Conservation (phyloP, 2,329 filamentous ascomycete species). For the Monosporascus sp. region DNA sequence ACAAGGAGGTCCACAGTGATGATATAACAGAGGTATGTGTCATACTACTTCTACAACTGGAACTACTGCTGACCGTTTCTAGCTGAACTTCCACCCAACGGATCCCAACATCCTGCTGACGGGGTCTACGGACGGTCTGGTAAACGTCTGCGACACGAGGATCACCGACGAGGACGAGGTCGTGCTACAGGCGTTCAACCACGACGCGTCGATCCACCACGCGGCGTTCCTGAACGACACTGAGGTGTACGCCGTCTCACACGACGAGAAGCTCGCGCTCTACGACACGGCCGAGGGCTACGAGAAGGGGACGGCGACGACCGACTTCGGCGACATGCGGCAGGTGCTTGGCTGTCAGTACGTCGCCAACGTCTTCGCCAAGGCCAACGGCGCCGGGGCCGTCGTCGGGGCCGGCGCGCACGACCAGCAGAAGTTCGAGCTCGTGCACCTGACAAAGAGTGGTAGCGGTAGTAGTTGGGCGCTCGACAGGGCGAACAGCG, state of each 20-base stretch:
- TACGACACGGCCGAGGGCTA: constrained; percentile 63
- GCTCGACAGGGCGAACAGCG: constrained; percentile 49
- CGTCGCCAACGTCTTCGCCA: constrained; percentile 60
- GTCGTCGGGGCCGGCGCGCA: constrained; percentile 62
- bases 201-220: constrained; percentile 67
- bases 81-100: constrained; percentile 58
- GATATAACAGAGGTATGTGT: constrained; percentile 54
- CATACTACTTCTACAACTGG: neutral
- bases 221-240: constrained; percentile 63
- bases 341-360: constrained; percentile 66
- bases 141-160: constrained; percentile 70
- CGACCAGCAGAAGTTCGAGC: constrained; percentile 54
- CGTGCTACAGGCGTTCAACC: constrained; percentile 72
- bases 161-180: constrained; percentile 73
- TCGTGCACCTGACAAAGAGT: constrained; percentile 51
- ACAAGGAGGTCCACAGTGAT: constrained; percentile 62
- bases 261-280: constrained; percentile 72
- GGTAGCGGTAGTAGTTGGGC: constrained; percentile 41
- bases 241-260: constrained; percentile 67
- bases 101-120: constrained; percentile 61
- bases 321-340: constrained; percentile 65
- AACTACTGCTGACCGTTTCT: constrained; percentile 18
- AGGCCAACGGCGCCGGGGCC: constrained; percentile 52
- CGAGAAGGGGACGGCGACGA: constrained; percentile 51
- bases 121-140: constrained; percentile 72